Evolutionary conservation across 306 rosid genomes (phyloP), one percentile per base, ranked within the genome.

Genomic region (Echinosophora koreensis): DNA sequence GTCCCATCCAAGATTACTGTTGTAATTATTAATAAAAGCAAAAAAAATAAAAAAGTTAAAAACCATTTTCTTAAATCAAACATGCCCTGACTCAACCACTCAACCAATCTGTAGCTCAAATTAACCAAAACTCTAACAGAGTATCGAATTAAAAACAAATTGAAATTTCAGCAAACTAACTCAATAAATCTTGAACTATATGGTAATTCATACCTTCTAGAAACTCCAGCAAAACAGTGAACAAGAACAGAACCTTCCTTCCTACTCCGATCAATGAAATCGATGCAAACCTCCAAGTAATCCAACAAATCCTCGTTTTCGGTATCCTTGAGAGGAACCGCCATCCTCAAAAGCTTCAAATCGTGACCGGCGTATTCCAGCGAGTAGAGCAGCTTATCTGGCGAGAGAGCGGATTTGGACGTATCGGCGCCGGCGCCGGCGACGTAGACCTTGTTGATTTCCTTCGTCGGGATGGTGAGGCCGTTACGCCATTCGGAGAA

Each of bases 171-270:
- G 22, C 22, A 22, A 30, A 30, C 32, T 30, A 30, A 30, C 3
- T 30, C 32, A 30, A 30, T 0, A 30, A 30, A 30, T 30, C 32
- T 30, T 22, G 22, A 22, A 22, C 22, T 22, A 22, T 22, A 1
- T 30, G 32, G 32, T 30, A 30, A 30, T 30, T 30, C 32, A 30
- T 30, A 47, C 52, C 52, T 47, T 47, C 97, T 90, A 39, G 98
- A 95, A n/a, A 95, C 98, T 14, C 98, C 98, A 14, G 97, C 98
- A 55, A 95, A 92, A 84, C 98, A 95, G 78, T 95, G 98, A 32
- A 95, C 97, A 81, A 95, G 68, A 84, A 95, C 92, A 58, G 91
- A 81, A 35, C 98, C 98, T 65, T 95, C 88, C 73, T 90, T 92
- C 71, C 93, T 83, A 38, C 91, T 84, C 39, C 73, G 70, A 60